Evolutionary conservation across 768 basidiomycete species (phyloP).

Genomic region (Tubosaeta sp.): DNA sequence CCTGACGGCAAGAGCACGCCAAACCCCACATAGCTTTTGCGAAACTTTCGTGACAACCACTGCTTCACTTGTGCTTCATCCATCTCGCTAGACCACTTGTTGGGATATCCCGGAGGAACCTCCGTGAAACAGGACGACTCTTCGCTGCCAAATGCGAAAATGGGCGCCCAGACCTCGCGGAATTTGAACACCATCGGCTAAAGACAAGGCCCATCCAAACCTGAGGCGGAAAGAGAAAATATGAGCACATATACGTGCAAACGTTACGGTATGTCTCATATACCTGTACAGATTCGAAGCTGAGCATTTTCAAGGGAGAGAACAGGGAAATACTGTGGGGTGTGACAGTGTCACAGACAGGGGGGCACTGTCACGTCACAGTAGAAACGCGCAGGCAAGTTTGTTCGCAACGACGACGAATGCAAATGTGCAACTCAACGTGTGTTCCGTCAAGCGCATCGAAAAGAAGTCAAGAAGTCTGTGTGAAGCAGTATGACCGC

Average conservation of each 20-base stretch:
- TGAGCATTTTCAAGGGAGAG: background rate
- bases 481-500: conserved; percentile 29
- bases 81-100: conserved; percentile 1
- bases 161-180: conserved; percentile 1
- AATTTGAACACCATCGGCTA: conserved; percentile 13
- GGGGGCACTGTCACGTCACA: conserved; percentile 28
- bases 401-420: conserved; percentile 24
- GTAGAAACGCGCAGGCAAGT: conserved; percentile 26
- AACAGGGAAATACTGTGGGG: conserved; percentile 4
- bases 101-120: background rate
- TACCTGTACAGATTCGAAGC: background rate
- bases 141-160: background rate
- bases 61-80: background rate
- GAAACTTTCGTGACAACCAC: conserved; percentile 15
- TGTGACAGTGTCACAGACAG: conserved; percentile 27
- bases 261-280: background rate
- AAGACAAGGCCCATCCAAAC: background rate
- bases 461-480: conserved; percentile 17
- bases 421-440: conserved; percentile 2
- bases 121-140: conserved; percentile 1
- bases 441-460: conserved; percentile 18
- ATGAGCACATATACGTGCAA: too few relatives aligned
- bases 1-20: conserved; percentile 25
- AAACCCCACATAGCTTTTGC: conserved; percentile 14
- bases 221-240: too few relatives aligned